Percentiles rank a stretch among this genome's conserved stretches.
These are phyloP conservation scores for Verticillium tricorpus DNA, from an alignment of 2,329 filamentous ascomycete genomes.

Conservation along the genomic window DNA sequence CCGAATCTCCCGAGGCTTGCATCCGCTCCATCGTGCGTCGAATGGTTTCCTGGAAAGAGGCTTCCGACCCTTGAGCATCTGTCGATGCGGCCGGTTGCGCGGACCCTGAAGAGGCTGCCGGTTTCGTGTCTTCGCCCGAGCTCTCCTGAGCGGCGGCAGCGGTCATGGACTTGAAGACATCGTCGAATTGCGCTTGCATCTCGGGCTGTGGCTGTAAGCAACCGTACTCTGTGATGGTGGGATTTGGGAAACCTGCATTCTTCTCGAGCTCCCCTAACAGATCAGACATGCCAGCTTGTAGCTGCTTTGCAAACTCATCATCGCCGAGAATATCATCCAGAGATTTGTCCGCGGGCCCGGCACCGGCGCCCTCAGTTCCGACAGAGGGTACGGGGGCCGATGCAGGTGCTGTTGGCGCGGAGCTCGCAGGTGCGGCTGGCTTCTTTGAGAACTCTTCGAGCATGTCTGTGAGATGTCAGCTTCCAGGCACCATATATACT, in stretches of 20 bases:
- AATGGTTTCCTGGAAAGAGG: constrained; percentile 88
- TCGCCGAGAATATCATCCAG: constrained; percentile 51
- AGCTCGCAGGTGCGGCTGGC: constrained; percentile 12
- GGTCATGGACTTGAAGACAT: constrained; percentile 69
- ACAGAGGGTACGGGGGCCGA: constrained; percentile 18
- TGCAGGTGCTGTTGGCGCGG: constrained; percentile 4
- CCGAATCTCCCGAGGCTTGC: constrained; percentile 82
- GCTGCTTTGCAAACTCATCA: constrained; percentile 75
- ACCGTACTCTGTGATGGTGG: neutral
- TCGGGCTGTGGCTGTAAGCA: constrained; percentile 44
- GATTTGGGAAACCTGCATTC: constrained; percentile 4
- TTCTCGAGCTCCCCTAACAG: constrained; percentile 68
- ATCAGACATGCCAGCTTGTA: constrained; percentile 88
- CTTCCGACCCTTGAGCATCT: constrained; percentile 44
- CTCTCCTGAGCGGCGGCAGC: constrained; percentile 37
- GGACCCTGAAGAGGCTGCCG: constrained; percentile 15
- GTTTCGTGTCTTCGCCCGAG: constrained; percentile 15
- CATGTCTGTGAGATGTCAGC: constrained; percentile 58
- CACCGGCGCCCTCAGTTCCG: constrained; percentile 10
- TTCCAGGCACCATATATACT: neutral
- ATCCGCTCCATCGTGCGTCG: constrained; percentile 93
- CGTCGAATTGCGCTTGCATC: constrained; percentile 75
- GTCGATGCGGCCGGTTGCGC: constrained; percentile 19
- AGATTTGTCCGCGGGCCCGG: constrained; percentile 18
- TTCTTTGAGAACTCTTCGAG: constrained; percentile 76